Conservation (phyloP, 2,329 filamentous ascomycete species). For the Xylaria sp. region DNA sequence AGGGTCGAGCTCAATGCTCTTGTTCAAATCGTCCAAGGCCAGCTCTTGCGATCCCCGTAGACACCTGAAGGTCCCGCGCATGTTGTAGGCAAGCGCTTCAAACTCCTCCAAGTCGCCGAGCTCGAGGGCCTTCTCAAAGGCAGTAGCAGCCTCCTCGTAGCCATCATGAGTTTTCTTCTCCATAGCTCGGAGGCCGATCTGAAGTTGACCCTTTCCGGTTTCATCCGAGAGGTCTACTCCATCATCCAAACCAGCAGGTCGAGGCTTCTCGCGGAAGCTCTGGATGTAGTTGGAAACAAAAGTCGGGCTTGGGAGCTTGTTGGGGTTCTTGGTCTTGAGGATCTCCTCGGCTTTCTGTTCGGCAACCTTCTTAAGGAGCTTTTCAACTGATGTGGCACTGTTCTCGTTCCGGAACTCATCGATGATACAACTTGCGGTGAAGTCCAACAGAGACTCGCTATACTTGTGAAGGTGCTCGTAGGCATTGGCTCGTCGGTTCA, state of each 20-base stretch:
- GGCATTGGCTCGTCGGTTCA: slow-evolving; percentile 95
- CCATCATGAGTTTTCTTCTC: slow-evolving; percentile 88
- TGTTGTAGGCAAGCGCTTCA: slow-evolving; percentile 93
- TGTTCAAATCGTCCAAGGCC: slow-evolving; percentile 86
- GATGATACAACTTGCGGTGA: slow-evolving; percentile 98
- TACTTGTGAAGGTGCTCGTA: slow-evolving; percentile 93
- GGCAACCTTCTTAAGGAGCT: slow-evolving; percentile 94
- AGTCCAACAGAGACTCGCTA: slow-evolving; percentile 95
- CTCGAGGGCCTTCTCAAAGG: slow-evolving; percentile 90
- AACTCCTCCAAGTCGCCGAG: slow-evolving; percentile 80
- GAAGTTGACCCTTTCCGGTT: slow-evolving; percentile 85
- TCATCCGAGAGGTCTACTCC: slow-evolving; percentile 79
- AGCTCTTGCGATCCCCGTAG: slow-evolving; percentile 86
- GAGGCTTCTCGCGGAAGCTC: slow-evolving; percentile 88
- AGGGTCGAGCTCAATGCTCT: slow-evolving; percentile 90
- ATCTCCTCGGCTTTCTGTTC: slow-evolving; percentile 94
- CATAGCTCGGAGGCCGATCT: slow-evolving; percentile 83
- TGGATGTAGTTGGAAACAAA: slow-evolving; percentile 99
- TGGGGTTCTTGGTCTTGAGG: slow-evolving; percentile 79
- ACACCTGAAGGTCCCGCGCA: slow-evolving; percentile 95
- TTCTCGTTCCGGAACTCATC: slow-evolving; percentile 94
- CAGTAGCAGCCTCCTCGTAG: slow-evolving; percentile 86
- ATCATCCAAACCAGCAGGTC: slow-evolving; percentile 85
- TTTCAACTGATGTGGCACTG: slow-evolving; percentile 89
- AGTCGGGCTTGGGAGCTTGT: slow-evolving; percentile 92